Base-by-base conservation (phyloP, 1,284 basidiomycete species). In the Tetrapyrgos nigripes region DNA sequence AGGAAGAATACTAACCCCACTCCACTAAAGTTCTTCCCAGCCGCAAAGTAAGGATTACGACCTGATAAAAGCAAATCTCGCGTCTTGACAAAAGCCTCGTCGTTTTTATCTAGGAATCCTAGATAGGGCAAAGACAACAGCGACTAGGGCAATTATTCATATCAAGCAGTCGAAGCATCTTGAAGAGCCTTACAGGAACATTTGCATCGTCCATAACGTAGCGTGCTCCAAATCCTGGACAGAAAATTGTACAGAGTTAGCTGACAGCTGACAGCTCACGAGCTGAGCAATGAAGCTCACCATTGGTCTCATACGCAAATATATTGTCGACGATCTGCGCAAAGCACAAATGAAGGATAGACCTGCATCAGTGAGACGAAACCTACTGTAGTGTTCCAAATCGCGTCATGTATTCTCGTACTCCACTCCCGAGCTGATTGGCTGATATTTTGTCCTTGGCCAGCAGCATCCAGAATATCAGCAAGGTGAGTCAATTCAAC, bases 181-280 rank as follows among this genome's bases (percentile, higher is more conserved):
- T 21, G 53, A 17, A 50, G 4, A 71, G n/a, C n/a, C 85, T 65
- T 68, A 90, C 89, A 19, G 91, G 91, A 54, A 93, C 90, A 63
- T 92, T 92, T 1, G 89, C 90, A 62, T 92, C 91, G 62, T 92
- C 91, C 88, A 91, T 92, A 23, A 91, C 81, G 72, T 91, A 91
- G 59, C 83, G 75, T 11, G 84, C 83, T 35, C 89, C 88, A 56
- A 88, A 81, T 3, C 87, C 84, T 85, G 24, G 4, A 21, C 58
- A 13, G 26, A 55, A 46, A 35, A 28, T 27, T 14, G 23, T 55
- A 49, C 60, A 58, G 37, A 44, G 46, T 31, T 8, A 21, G 33
- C n/a, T n/a, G n/a, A n/a, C n/a, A 1, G 3, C 13, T 21, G 13
- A 21, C n/a, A 29, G 10, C 9, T 19, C 11, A 23, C 45, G 21